These are phyloP conservation scores for Leccinum arenicola DNA, from an alignment of 768 basidiomycete species.

Conservation along the genomic window DNA sequence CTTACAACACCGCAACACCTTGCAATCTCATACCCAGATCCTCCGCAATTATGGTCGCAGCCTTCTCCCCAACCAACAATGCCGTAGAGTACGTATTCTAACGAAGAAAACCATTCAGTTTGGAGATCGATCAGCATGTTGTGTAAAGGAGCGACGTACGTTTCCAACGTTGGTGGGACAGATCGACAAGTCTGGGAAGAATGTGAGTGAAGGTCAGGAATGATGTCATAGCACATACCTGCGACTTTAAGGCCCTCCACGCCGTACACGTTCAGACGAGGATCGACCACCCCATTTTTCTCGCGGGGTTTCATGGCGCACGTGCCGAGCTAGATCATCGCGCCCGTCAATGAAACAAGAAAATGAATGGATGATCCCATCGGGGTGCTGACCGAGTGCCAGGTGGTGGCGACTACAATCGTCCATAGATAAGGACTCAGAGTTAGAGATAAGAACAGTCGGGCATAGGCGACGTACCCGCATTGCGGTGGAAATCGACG, in stretches of 20 bases:
- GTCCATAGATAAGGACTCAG: background rate
- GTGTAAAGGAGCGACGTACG: background rate
- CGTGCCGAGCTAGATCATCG: slow-evolving; percentile 34
- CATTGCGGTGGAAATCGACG: background rate
- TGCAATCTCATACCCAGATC: background rate
- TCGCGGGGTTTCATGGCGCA: slow-evolving; percentile 56
- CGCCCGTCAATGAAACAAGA: background rate
- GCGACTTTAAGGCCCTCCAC: slow-evolving; percentile 13
- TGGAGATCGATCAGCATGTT: background rate
- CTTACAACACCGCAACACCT: background rate
- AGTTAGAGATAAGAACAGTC: too few relatives aligned
- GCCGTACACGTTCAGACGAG: slow-evolving; percentile 14
- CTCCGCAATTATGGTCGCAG: background rate
- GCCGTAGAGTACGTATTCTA: background rate
- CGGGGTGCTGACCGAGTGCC: background rate
- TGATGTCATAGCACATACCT: slow-evolving; percentile 1
- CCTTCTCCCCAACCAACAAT: background rate
- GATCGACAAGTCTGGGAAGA: slow-evolving; percentile 4
- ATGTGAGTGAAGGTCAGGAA: background rate
- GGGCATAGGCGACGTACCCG: background rate
- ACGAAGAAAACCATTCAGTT: background rate
- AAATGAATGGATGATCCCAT: background rate
- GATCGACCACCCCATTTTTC: slow-evolving; percentile 11
- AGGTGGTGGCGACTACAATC: background rate
- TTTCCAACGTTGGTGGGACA: slow-evolving; percentile 8